Percentiles rank a stretch among this genome's conserved stretches.
phyloP scores from a whole-genome alignment of 2,329 filamentous ascomycete species.

The Ceratocystis variospora region DNA sequence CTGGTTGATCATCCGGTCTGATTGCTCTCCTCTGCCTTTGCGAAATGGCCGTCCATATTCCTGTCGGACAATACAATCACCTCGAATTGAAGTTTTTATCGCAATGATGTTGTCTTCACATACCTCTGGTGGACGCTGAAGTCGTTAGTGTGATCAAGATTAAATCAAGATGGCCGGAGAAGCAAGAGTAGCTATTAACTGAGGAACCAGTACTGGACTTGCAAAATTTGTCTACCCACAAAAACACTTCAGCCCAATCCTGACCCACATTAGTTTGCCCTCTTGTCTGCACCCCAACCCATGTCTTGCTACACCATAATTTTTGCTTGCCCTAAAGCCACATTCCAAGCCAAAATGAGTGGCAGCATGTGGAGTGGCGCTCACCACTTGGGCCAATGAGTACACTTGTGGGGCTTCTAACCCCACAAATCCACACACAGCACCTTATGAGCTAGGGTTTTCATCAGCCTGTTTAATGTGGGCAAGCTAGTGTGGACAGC shows the following conservation, averaged over 20 bases:
- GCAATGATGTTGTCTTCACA: conserved; percentile 8
- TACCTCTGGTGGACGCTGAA: conserved; percentile 18
- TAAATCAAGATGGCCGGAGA: conserved; percentile 11
- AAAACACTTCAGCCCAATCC: conserved; percentile 1
- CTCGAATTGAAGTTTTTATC: conserved; percentile 6
- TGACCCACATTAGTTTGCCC: conserved; percentile 27
- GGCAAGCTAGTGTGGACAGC: conserved; percentile 28
- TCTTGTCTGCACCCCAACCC: conserved; percentile 18
- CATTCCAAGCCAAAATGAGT: background rate
- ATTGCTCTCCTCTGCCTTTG: conserved; percentile 51
- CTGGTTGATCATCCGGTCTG: conserved; percentile 28
- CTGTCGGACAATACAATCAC: conserved; percentile 16
- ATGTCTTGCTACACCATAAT: conserved; percentile 2
- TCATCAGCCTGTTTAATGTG: conserved; percentile 30
- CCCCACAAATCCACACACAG: conserved; percentile 33
- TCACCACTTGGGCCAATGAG: background rate
- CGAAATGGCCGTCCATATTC: conserved; percentile 28
- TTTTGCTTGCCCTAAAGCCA: conserved; percentile 17
- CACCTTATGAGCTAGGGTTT: conserved; percentile 24
- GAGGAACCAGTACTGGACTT: background rate
- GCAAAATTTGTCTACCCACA: conserved; percentile 17
- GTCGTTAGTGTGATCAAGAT: conserved; percentile 16
- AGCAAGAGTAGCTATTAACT: conserved; percentile 15
- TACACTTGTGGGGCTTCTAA: conserved; percentile 26
- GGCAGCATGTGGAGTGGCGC: background rate